phyloP scores from a whole-genome alignment of 2,329 filamentous ascomycete species.

The Aureobasidium sp. region DNA sequence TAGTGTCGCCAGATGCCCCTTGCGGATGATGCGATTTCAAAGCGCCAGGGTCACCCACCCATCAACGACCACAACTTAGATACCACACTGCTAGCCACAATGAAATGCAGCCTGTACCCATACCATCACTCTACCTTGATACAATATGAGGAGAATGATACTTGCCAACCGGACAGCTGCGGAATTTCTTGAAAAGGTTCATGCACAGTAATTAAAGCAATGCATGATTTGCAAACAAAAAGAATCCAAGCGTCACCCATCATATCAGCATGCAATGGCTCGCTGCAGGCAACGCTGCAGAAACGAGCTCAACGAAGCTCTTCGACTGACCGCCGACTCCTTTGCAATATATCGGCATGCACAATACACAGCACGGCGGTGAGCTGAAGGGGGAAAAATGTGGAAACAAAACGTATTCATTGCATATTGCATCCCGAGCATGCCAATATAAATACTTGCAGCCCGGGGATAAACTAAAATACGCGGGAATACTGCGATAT shows the following conservation, averaged over 20 bases:
- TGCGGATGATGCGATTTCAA: not conserved
- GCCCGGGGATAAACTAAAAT: not conserved
- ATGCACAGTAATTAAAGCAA: not conserved
- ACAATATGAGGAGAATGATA: not conserved
- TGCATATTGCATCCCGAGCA: not conserved
- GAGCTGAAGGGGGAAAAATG: not conserved
- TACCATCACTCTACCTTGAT: not conserved
- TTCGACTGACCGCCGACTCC: no score
- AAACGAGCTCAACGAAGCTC: not conserved
- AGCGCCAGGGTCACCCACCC: not conserved
- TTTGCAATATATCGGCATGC: not conserved
- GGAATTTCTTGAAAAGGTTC: not conserved
- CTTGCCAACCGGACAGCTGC: not conserved
- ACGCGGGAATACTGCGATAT: not conserved
- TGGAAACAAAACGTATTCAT: not conserved
- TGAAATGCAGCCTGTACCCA: not conserved
- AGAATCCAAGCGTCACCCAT: not conserved
- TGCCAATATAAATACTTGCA: not conserved
- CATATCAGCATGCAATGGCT: not conserved
- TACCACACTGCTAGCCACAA: not conserved
- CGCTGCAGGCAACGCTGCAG: not conserved
- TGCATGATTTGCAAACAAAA: not conserved
- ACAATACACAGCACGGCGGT: not conserved
- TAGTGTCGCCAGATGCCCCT: not conserved
- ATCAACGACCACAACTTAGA: not conserved